Conservation (phyloP, 2,329 filamentous ascomycete species). For the Leptographium wingfieldii region DNA sequence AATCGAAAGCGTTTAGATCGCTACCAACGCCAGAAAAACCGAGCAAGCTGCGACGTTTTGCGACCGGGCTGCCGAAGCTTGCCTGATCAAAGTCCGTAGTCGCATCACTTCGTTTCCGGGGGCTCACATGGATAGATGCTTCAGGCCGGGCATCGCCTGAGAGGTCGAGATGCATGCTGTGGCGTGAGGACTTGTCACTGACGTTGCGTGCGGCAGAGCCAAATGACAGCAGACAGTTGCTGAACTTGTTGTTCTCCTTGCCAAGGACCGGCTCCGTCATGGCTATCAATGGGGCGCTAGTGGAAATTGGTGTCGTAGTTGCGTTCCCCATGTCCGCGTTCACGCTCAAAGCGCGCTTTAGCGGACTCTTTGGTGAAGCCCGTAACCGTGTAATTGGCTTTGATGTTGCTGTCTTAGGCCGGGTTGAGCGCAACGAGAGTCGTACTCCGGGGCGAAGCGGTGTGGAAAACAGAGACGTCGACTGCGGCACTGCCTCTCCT, state of each 20-base stretch:
- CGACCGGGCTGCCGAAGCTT: conserved; percentile 70
- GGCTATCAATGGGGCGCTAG: conserved; percentile 20
- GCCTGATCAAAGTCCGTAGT: conserved; percentile 77
- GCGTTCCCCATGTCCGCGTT: conserved; percentile 59
- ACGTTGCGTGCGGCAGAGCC: conserved; percentile 30
- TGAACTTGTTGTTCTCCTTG: conserved; percentile 28
- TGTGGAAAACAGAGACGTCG: conserved; percentile 39
- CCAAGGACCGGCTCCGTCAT: conserved; percentile 15
- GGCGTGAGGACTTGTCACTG: conserved; percentile 35
- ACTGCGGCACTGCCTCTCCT: not conserved
- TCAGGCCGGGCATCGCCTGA: conserved; percentile 35
- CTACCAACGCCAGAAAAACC: conserved; percentile 51
- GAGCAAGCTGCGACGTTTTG: conserved; percentile 82
- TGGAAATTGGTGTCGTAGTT: conserved; percentile 34
- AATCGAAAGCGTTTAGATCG: conserved; percentile 66
- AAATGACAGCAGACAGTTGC: conserved; percentile 18
- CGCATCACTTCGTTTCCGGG: conserved; percentile 82
- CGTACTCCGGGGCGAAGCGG: conserved; percentile 56
- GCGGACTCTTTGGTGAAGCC: conserved; percentile 67
- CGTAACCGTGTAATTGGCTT: conserved; percentile 48
- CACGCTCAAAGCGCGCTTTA: conserved; percentile 62
- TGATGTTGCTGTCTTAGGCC: conserved; percentile 42
- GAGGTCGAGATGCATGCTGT: conserved; percentile 46
- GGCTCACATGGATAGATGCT: conserved; percentile 53
- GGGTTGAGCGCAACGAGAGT: conserved; percentile 51